These are phyloP conservation scores for Xylariales sp. DNA, from an alignment of 2,329 filamentous ascomycete species.

Conservation along the genomic window DNA sequence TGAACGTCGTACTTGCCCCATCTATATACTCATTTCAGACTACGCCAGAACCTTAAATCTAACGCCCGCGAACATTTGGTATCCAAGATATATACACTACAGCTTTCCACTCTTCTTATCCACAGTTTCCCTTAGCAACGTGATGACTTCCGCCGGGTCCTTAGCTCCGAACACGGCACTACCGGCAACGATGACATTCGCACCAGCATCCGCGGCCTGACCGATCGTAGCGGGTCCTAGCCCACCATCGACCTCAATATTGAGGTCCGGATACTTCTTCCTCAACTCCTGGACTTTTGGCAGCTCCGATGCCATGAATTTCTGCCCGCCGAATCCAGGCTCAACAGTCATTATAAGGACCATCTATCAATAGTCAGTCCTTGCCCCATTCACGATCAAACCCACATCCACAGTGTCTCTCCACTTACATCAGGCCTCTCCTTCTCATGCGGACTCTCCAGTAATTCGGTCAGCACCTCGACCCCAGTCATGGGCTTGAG, in stretches of 20 bases:
- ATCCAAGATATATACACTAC: no score
- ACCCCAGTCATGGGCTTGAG: slow-evolving; percentile 91
- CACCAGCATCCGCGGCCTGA: slow-evolving; percentile 88
- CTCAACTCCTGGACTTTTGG: slow-evolving; percentile 87
- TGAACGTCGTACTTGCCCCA: no score
- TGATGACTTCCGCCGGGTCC: slow-evolving; percentile 82
- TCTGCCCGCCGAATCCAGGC: slow-evolving; percentile 95
- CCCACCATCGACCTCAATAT: slow-evolving; percentile 97
- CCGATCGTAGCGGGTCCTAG: slow-evolving; percentile 85
- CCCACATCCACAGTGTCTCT: neutral
- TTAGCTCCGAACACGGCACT: slow-evolving; percentile 92
- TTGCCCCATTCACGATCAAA: neutral
- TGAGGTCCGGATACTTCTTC: slow-evolving; percentile 79
- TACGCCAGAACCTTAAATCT: no score
- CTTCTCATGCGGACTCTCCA: slow-evolving; percentile 66
- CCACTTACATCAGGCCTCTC: slow-evolving; percentile 81
- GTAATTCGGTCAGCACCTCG: slow-evolving; percentile 85
- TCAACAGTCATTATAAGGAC: slow-evolving; percentile 97
- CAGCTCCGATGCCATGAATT: slow-evolving; percentile 95
- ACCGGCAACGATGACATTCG: slow-evolving; percentile 96
- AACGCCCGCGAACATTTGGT: no score
- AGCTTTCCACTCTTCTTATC: slow-evolving; percentile 50
- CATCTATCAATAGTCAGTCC: slow-evolving; percentile 71
- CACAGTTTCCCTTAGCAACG: slow-evolving; percentile 73
- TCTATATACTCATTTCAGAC: no score